These are phyloP conservation scores for Euclidium syriacum DNA, from an alignment of 345 rosid species.

Conservation along the genomic window DNA sequence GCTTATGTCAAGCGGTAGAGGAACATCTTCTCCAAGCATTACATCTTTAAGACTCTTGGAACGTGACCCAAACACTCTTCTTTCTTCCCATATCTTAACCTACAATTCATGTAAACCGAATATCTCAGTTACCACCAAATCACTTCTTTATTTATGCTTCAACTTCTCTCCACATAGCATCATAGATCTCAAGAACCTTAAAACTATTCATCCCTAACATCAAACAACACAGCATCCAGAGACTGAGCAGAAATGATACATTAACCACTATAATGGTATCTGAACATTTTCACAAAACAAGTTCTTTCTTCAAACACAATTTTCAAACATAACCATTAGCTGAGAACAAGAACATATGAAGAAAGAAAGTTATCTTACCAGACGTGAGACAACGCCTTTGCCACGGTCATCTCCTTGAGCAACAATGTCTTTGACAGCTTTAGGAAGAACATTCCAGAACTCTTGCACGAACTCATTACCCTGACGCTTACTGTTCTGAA, in stretches of 20 bases:
- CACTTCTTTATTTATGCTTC: neutral
- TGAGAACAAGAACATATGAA: neutral
- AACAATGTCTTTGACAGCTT: constrained; percentile 67
- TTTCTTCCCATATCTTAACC: constrained; percentile 95
- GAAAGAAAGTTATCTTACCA: constrained; percentile 35
- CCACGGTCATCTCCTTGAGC: constrained; percentile 77
- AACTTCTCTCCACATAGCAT: neutral
- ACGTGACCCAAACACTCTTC: constrained; percentile 89
- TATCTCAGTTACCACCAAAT: neutral
- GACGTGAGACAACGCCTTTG: constrained; percentile 68
- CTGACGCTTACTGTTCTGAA: constrained; percentile 92
- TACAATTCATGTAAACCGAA: constrained; percentile 12
- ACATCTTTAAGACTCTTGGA: constrained; percentile 57
- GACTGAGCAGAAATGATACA: neutral
- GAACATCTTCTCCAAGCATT: constrained; percentile 74
- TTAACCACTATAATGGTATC: neutral
- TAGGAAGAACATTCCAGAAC: constrained; percentile 94
- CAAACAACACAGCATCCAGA: neutral
- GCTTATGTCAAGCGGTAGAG: constrained; percentile 66
- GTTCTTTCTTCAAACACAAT: neutral
- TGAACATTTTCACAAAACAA: neutral
- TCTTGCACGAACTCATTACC: constrained; percentile 86
- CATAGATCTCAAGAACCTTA: no score
- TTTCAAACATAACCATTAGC: neutral
- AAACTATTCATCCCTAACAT: neutral